A percentile compares a stretch with the other conserved stretches of the same genome.
Evolutionary conservation across 2,329 filamentous ascomycete species (phyloP).

Genomic region (Stemphylium vesicarium): DNA sequence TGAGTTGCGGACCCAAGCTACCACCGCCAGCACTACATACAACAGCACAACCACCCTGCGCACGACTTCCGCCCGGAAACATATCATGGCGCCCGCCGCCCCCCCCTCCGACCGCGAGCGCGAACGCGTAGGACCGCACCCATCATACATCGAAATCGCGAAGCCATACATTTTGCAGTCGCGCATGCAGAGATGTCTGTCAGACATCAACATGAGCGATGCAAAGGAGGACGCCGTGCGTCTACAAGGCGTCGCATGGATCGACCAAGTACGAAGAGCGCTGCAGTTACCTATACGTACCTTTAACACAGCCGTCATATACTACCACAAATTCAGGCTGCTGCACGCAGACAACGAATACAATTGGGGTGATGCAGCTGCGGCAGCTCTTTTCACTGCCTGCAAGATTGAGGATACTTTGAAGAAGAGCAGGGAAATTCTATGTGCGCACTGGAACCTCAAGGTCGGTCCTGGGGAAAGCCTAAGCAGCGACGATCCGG

Average conservation of each 20-base stretch:
- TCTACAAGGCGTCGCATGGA: conserved; percentile 85
- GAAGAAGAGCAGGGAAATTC: conserved; percentile 93
- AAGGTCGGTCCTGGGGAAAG: conserved; percentile 72
- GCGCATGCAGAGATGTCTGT: conserved; percentile 75
- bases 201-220: conserved; percentile 72
- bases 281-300: conserved; percentile 87
- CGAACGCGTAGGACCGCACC: conserved; percentile 59
- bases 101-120: conserved; percentile 31
- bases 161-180: conserved; percentile 84
- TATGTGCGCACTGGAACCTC: conserved; percentile 88
- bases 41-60: background rate
- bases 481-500: conserved; percentile 80
- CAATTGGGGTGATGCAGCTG: conserved; percentile 81
- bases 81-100: conserved; percentile 41
- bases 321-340: conserved; percentile 93
- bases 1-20: background rate
- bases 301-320: conserved; percentile 87
- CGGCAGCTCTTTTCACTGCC: conserved; percentile 86
- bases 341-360: conserved; percentile 86
- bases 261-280: conserved; percentile 80
- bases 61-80: background rate
- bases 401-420: conserved; percentile 98
- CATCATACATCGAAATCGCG: conserved; percentile 68
- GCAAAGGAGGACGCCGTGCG: conserved; percentile 81
- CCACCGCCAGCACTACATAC: background rate